Conservation (phyloP, 106 monocot genomes). For the Dendrobium chrysotoxum region DNA sequence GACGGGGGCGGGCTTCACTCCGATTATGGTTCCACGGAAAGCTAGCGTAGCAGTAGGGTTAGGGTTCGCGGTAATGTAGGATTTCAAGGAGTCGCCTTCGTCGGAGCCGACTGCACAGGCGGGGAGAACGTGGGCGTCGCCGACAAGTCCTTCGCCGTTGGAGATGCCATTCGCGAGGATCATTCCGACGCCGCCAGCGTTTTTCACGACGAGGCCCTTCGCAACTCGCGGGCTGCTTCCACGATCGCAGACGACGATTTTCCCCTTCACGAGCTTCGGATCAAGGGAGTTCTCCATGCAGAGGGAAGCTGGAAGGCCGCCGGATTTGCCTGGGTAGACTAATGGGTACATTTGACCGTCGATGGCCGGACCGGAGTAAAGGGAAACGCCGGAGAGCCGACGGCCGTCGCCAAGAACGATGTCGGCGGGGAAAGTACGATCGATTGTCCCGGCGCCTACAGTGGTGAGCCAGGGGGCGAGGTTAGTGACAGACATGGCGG, state of each 20-base stretch:
- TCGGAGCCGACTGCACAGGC: slow-evolving; percentile 78
- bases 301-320: slow-evolving; percentile 71
- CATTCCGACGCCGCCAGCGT: slow-evolving; percentile 84
- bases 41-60: slow-evolving; percentile 54
- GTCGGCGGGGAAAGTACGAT: slow-evolving; percentile 79
- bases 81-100: slow-evolving; percentile 73
- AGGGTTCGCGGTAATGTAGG: slow-evolving; percentile 42
- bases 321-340: slow-evolving; percentile 59
- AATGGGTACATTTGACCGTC: slow-evolving; percentile 33
- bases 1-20: slow-evolving; percentile 88
- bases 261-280: slow-evolving; percentile 59
- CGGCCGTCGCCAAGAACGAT: slow-evolving; percentile 74
- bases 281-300: slow-evolving; percentile 92
- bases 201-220: slow-evolving; percentile 76
- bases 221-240: slow-evolving; percentile 92
- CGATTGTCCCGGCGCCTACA: slow-evolving; percentile 93
- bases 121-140: slow-evolving; percentile 91
- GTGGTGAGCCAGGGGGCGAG: slow-evolving; percentile 88
- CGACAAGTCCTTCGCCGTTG: slow-evolving; percentile 95
- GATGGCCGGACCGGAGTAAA: slow-evolving; percentile 68
- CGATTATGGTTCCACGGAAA: slow-evolving; percentile 70
- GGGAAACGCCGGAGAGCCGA: slow-evolving; percentile 56
- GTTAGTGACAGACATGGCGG: slow-evolving; percentile 84
- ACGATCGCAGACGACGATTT: slow-evolving; percentile 83
- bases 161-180: slow-evolving; percentile 79